Evolutionary conservation across 768 basidiomycete genomes (phyloP).

Genomic region (Lactifluus piperatus): DNA sequence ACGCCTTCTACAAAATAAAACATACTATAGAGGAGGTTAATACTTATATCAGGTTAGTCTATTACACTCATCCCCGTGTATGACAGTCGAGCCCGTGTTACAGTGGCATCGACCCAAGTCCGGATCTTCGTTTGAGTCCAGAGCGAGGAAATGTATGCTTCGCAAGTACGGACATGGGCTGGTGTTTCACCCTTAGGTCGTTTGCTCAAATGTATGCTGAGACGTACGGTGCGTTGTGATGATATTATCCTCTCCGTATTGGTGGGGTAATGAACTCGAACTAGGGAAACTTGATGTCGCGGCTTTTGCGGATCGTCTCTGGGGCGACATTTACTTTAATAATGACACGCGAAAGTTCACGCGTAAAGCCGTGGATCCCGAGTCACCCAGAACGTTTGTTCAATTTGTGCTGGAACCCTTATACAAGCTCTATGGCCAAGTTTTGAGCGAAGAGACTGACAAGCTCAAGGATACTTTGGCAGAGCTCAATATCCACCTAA

Average conservation of each 20-base stretch:
- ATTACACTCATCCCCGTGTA: not conserved
- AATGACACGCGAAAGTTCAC: conserved; percentile 79
- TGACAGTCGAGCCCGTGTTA: not conserved
- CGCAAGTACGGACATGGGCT: conserved; percentile 93
- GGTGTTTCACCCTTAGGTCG: conserved; percentile 92
- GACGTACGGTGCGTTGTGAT: conserved; percentile 57
- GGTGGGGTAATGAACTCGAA: not conserved
- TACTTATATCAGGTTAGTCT: conserved; percentile 75
- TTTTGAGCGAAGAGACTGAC: conserved; percentile 91
- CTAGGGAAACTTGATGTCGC: conserved; percentile 72
- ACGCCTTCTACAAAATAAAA: conserved; percentile 98
- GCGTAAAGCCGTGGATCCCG: conserved; percentile 72
- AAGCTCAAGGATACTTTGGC: conserved; percentile 70
- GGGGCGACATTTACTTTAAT: conserved; percentile 98
- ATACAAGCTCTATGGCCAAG: conserved; percentile 95
- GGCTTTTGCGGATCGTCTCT: conserved; percentile 82
- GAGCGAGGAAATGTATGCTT: conserved; percentile 97
- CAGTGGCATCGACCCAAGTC: conserved; percentile 81
- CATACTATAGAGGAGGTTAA: conserved; percentile 99
- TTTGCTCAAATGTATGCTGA: conserved; percentile 97
- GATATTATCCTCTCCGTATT: not conserved
- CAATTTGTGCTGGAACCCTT: conserved; percentile 94
- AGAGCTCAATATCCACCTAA: conserved; percentile 73
- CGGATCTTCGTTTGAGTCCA: conserved; percentile 81
- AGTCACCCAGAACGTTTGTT: conserved; percentile 78